Evolutionary conservation across 2,329 filamentous ascomycete species (phyloP), one percentile per base, ranked within the genome.

Genomic region (Claviceps sp.): DNA sequence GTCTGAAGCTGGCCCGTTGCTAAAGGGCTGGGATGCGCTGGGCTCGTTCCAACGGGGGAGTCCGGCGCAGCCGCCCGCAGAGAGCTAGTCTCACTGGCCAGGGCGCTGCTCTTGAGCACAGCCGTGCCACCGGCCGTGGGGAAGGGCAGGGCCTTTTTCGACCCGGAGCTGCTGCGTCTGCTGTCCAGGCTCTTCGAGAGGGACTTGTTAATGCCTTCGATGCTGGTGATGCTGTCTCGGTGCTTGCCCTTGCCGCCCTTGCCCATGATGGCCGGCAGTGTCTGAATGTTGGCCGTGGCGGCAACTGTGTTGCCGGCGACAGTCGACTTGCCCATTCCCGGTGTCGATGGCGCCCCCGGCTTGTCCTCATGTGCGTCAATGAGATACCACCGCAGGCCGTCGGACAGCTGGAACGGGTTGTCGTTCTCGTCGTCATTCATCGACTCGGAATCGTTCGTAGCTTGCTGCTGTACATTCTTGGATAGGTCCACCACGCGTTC

Each of bases 281-380:
- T 72, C 57, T 76, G 76, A 60, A 82, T 79, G 55, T 80, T 89
- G 18, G 88, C 93, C 62, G 84, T 85, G 2, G 88, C 93, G 65
- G 93, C 89, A 41, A 96, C 86, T 51, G 85, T 85, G 56, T 88
- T 89, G 41, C 87, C 85, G 13, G 88, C 88, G 16, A 96, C 90
- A 0, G 93, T 97, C 57, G 85, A 90, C 67, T 95, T 95, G 41
- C 87, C 88, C 51, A 95, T 77, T 0, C 91, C 90, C 0, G 93
- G 91, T 0, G 91, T 97, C n/a, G 86, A 84, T 0, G 93, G 93
- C 2, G 89, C 90, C 1, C 86, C 86, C 0, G 88, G 82, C 63
- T 95, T 96, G 67, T 98, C 93, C 68, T 98, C 93, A 2, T 81
- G 77, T 0, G 93, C 93, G 63, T 98, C 91, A 38, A 98, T 84